Percentiles rank a stretch among this genome's conserved stretches.
phyloP scores from a whole-genome alignment of 164 flowering plant species.

The Piper longum region DNA sequence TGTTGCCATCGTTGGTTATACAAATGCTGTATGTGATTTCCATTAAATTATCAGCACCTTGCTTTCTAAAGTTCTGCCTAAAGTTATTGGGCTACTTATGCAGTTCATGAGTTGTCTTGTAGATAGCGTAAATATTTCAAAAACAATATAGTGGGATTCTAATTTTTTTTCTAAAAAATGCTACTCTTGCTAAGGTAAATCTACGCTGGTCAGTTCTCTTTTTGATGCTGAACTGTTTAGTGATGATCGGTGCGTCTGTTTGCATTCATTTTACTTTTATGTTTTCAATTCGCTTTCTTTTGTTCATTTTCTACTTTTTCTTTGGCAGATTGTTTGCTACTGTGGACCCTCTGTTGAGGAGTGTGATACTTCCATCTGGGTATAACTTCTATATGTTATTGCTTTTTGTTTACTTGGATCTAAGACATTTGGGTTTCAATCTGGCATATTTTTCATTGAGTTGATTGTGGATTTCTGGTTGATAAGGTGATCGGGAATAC shows the following conservation, averaged over 20 bases:
- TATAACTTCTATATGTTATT: slow-evolving; percentile 11
- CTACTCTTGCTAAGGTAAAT: slow-evolving; percentile 58
- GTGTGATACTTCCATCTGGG: slow-evolving; percentile 93
- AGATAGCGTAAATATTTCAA: neutral
- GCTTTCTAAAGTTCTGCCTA: no score
- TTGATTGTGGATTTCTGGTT: neutral
- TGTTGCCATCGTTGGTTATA: slow-evolving; percentile 94
- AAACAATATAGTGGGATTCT: neutral
- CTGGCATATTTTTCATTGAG: neutral
- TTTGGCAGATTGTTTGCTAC: slow-evolving; percentile 88
- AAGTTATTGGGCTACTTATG: no score
- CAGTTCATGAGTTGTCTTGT: neutral
- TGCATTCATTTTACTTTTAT: neutral
- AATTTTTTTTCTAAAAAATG: neutral
- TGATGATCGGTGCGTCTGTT: slow-evolving; percentile 55
- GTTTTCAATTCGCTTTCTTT: slow-evolving; percentile 1
- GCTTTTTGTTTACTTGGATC: neutral
- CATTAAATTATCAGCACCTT: neutral
- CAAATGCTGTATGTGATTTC: slow-evolving; percentile 78
- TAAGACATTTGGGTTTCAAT: neutral
- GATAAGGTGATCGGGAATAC: neutral
- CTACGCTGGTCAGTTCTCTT: slow-evolving; percentile 73
- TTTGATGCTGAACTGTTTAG: slow-evolving; percentile 61
- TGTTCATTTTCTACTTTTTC: neutral
- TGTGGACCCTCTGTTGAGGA: slow-evolving; percentile 72